Evolutionary conservation across 2,329 filamentous ascomycete genomes (phyloP), one percentile per base, ranked within the genome.

Genomic region (Cercospora nicotianae): DNA sequence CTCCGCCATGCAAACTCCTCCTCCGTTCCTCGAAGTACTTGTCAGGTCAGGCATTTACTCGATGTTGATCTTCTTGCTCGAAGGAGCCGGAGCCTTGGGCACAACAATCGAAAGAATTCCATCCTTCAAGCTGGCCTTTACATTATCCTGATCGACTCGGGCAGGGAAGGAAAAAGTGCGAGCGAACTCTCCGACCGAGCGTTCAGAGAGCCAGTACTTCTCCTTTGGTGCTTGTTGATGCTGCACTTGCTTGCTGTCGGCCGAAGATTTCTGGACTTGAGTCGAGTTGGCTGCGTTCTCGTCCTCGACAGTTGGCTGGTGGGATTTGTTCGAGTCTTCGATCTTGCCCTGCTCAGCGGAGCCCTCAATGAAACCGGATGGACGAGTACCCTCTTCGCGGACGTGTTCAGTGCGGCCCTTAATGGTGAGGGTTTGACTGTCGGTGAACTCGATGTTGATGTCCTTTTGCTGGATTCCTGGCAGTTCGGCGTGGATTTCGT

Each of bases 401-500:
- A 82, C 82, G 72, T 89, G 87, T 80, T 93, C 91, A 65, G 88
- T 85, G 71, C 84, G 87, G 75, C 92, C 92, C 67, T 87, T 87
- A 77, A 95, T 84, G 70, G 87, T 85, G 53, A 94, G 82, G 16
- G 90, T 93, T 81, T 91, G 89, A 51, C 86, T 83, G 77, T 94
- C 91, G 67, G 87, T 89, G 84, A 94, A 94, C 77, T 94, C 91
- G 77, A 94, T 91, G 77, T 86, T 83, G 75, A 95, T 83, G 75
- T 93, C 84, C 74, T 91, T 88, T 81, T 92, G 91, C 70, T 87
- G 86, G 73, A 94, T 83, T 65, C 92, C 92, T 0, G 91, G 89
- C 5, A 94, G 87, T 80, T 94, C 91, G 75, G 91, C 92, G 74
- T 94, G 88, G 20, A 94, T 89, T 80, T 94, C 89, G 77, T 93